Evolutionary conservation across 345 rosid species (phyloP), one percentile per base, ranked within the genome.

Genomic region (Bretschneidera sinensis): DNA sequence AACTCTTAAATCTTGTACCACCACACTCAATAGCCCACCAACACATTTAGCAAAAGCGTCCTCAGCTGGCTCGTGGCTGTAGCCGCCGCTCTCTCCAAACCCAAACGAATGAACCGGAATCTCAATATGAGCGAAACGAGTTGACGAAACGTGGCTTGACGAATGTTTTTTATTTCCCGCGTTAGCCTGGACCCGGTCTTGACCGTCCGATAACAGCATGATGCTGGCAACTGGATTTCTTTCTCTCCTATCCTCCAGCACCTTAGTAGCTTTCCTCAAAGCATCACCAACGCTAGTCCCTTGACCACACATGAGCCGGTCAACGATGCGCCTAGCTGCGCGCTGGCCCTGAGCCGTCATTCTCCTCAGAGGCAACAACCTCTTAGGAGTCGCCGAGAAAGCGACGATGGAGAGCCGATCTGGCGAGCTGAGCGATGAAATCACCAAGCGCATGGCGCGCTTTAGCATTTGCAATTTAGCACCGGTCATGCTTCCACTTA

Each of bases 261-360:
- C 95, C 71, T 74, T 86, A 6, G 87, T 67, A 0, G 92, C 98
- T 68, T 92, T 92, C 65, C 78, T 78, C 68, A 89, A 79, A 58
- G 87, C 91, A 13, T 89, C 92, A 21, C 69, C 71, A 21, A 76
- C 75, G 48, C 83, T 72, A 0, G 77, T 80, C 53, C 87, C 95
- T 45, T 79, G 84, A 31, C 95, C 72, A 31, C 79, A 79, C 7
- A 68, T 74, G 0, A 92, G 83, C 43, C 87, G 76, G 57, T 89
- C 95, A 17, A 83, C 57, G 10, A 86, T 77, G 20, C 75, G 69
- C 61, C 86, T 61, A 0, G 91, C 92, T 0, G 79, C 76, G 45
- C 80, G 70, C 74, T 82, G 81, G 18, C 98, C 96, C 5, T 76
- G 72, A 0, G 77, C 80, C n/a, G 95, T 89, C 98, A 92, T 92